Percentiles rank a stretch among this genome's conserved stretches.
phyloP scores from a whole-genome alignment of 495 filamentous ascomycete species.

The Aspergillus egyptiacus region DNA sequence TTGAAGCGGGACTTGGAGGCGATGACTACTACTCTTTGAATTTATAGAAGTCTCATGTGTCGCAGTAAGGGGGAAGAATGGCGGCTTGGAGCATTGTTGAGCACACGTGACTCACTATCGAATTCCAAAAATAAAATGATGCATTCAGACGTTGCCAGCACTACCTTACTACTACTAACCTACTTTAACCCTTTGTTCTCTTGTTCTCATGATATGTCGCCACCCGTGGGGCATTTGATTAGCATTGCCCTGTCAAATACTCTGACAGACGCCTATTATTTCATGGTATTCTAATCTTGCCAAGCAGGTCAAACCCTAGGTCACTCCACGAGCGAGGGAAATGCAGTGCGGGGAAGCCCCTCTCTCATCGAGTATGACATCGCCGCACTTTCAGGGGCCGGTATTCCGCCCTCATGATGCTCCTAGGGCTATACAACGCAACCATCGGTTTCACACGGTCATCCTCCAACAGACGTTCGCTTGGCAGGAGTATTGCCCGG shows the following conservation, averaged over 20 bases:
- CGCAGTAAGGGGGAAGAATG: background rate
- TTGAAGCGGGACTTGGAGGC: background rate
- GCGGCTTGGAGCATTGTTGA: background rate
- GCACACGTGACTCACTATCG: background rate
- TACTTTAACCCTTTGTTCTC: no score
- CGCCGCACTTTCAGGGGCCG: slow-evolving; percentile 8
- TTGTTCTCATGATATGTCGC: no score
- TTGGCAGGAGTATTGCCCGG: slow-evolving; percentile 73
- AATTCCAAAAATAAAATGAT: background rate
- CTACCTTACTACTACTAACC: no score
- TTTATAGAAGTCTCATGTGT: background rate
- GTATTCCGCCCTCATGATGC: slow-evolving; percentile 5
- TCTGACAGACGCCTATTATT: background rate
- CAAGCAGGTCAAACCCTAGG: background rate
- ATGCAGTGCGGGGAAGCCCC: background rate
- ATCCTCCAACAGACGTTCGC: slow-evolving; percentile 47
- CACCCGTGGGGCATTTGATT: no score
- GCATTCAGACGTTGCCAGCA: no score
- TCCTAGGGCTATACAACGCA: background rate
- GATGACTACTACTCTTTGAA: background rate
- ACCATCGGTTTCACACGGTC: slow-evolving; percentile 12
- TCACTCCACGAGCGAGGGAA: no score
- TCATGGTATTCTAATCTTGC: background rate
- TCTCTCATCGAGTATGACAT: slow-evolving; percentile 9
- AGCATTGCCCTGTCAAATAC: no score